Evolutionary conservation across 805 yeast species (phyloP).

Genomic region (Lipomyces anomalus): DNA sequence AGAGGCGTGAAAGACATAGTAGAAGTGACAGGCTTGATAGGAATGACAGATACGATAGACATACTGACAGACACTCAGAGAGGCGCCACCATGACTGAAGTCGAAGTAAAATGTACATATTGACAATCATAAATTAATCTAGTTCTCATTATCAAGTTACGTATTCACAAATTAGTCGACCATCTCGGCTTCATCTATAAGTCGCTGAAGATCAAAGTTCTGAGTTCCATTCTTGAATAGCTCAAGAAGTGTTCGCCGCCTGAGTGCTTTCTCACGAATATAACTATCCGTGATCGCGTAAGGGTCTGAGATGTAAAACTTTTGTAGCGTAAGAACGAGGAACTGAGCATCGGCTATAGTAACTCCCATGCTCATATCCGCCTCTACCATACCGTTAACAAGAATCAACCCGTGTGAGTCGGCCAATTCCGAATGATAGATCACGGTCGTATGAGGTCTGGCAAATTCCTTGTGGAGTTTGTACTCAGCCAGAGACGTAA

Average conservation of each 20-base stretch:
- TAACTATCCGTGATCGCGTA: slow-evolving; percentile 49
- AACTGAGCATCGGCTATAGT: slow-evolving; percentile 70
- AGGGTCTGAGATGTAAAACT: slow-evolving; percentile 50
- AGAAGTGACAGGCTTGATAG: neutral
- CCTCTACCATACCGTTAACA: slow-evolving; percentile 82
- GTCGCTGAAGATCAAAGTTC: slow-evolving; percentile 58
- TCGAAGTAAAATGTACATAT: too few species aligned
- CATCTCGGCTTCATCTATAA: slow-evolving; percentile 69
- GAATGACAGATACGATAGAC: too few species aligned
- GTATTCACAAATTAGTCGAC: slow-evolving; percentile 42
- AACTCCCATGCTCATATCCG: slow-evolving; percentile 50
- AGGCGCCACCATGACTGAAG: too few species aligned
- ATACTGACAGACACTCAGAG: too few species aligned
- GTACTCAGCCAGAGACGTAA: slow-evolving; percentile 87
- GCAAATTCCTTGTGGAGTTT: slow-evolving; percentile 88
- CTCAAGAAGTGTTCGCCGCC: slow-evolving; percentile 44
- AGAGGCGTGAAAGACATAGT: neutral
- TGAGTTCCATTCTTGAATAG: slow-evolving; percentile 66
- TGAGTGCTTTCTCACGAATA: slow-evolving; percentile 44
- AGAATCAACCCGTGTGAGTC: slow-evolving; percentile 57
- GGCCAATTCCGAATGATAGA: slow-evolving; percentile 74
- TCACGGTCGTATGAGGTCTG: slow-evolving; percentile 87
- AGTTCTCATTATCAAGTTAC: neutral
- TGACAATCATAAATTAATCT: too few species aligned
- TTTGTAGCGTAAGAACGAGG: slow-evolving; percentile 66